Evolutionary conservation across 352 stramenopile genomes (phyloP).

Genomic region (Phytophthora rubi): DNA sequence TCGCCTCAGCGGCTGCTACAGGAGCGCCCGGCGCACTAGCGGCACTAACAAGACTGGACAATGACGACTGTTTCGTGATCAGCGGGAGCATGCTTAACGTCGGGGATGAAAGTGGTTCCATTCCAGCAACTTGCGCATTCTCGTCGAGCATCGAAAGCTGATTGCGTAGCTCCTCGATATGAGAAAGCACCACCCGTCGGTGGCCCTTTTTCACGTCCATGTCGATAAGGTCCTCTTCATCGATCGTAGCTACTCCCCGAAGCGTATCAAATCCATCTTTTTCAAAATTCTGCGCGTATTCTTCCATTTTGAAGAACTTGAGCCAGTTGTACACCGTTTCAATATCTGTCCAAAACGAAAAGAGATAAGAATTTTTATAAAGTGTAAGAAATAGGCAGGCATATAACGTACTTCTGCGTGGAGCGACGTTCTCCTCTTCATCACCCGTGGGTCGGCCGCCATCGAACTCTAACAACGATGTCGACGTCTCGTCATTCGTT

Average conservation of each 20-base stretch:
- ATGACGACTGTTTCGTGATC: constrained; percentile 60
- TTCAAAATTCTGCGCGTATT: constrained; percentile 89
- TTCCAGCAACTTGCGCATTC: constrained; percentile 52
- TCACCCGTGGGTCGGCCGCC: constrained; percentile 29
- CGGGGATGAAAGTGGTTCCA: constrained; percentile 73
- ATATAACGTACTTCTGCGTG: constrained; percentile 55
- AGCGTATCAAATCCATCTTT: constrained; percentile 90
- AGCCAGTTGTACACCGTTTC: constrained; percentile 86
- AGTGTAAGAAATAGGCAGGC: not conserved
- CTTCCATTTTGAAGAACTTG: constrained; percentile 88
- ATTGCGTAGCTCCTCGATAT: constrained; percentile 85
- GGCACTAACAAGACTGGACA: constrained; percentile 43
- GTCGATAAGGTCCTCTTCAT: constrained; percentile 88
- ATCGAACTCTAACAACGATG: constrained; percentile 38
- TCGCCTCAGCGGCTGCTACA: constrained; percentile 25
- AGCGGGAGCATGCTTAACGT: constrained; percentile 80
- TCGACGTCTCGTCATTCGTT: constrained; percentile 63
- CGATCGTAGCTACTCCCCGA: constrained; percentile 83
- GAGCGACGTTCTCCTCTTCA: constrained; percentile 53
- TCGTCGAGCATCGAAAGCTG: constrained; percentile 75
- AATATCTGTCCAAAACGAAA: constrained; percentile 54
- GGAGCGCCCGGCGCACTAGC: constrained; percentile 28
- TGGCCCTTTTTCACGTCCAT: constrained; percentile 92
- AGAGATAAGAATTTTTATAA: not conserved
- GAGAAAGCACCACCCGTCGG: constrained; percentile 80